Conservation (phyloP, 352 stramenopile genomes). For the Globisporangium barbulae region DNA sequence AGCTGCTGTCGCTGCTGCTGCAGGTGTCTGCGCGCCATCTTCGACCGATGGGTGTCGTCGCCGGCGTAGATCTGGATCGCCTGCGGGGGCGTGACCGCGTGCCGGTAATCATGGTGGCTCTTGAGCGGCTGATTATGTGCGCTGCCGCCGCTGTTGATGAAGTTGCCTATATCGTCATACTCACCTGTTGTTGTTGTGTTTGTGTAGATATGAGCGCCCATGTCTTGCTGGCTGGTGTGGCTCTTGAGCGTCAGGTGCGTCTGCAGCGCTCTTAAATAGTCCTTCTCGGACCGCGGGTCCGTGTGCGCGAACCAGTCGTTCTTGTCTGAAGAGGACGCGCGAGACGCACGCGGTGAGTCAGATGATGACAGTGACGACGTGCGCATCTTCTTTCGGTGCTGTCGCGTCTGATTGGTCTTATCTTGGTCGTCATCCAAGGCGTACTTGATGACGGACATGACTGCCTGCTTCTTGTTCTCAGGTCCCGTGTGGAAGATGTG, state of each 20-base stretch:
- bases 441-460: slow-evolving; percentile 49
- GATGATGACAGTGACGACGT: slow-evolving; percentile 8
- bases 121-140: background rate
- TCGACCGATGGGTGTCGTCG: slow-evolving; percentile 17
- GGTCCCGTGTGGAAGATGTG: slow-evolving; percentile 26
- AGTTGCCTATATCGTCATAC: slow-evolving; percentile 8
- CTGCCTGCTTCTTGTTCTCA: slow-evolving; percentile 15
- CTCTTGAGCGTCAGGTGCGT: slow-evolving; percentile 9
- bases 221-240: background rate
- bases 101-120: background rate
- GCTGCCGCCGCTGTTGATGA: background rate
- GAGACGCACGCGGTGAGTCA: background rate
- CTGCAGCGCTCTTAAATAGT: slow-evolving; percentile 15
- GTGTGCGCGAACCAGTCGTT: slow-evolving; percentile 14
- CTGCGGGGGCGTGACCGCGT: background rate
- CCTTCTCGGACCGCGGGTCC: slow-evolving; percentile 12
- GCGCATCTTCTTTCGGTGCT: background rate
- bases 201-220: background rate
- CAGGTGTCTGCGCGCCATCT: slow-evolving; percentile 12
- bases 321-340: background rate
- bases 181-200: background rate
- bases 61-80: background rate
- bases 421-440: slow-evolving; percentile 31
- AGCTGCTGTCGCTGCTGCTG: slow-evolving; percentile 11
- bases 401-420: background rate